Evolutionary conservation across 2,329 filamentous ascomycete species (phyloP).

Genomic region (Canariomyces notabilis): DNA sequence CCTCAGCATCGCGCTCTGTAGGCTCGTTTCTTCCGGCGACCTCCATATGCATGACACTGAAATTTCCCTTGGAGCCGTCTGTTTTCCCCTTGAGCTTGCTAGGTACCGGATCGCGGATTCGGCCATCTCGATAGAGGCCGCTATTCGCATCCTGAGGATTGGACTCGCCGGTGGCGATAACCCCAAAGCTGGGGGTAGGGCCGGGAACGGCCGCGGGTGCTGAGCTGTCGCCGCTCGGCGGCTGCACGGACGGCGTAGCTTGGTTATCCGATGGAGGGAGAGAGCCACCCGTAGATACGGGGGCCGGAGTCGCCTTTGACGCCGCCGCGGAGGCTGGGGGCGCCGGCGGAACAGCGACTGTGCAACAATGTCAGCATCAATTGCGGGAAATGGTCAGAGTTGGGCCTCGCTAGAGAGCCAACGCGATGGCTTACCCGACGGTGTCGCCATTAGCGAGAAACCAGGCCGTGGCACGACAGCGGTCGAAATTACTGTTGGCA

Average conservation of each 20-base stretch:
- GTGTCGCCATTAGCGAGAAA: background rate
- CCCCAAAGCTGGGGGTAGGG: conserved; percentile 12
- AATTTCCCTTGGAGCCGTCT: conserved; percentile 53
- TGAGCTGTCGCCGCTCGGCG: conserved; percentile 5
- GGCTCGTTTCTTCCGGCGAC: conserved; percentile 41
- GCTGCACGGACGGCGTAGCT: conserved; percentile 1
- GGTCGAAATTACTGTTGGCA: background rate
- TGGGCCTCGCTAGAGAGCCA: background rate
- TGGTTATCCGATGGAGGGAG: conserved; percentile 7
- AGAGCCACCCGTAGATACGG: background rate
- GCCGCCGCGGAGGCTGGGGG: conserved; percentile 1
- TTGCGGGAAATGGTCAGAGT: conserved; percentile 9
- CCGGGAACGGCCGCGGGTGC: background rate
- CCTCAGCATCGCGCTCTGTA: conserved; percentile 47
- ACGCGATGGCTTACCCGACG: conserved; percentile 10
- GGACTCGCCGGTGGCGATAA: conserved; percentile 22
- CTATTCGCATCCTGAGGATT: conserved; percentile 21
- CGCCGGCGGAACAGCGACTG: conserved; percentile 2
- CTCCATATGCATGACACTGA: conserved; percentile 59
- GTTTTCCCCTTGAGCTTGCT: conserved; percentile 58
- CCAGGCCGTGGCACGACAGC: background rate
- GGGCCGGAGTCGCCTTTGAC: background rate
- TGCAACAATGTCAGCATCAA: background rate
- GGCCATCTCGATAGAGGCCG: conserved; percentile 39
- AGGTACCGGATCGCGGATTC: conserved; percentile 54